A percentile compares a stretch with the other conserved stretches of the same genome.
These are phyloP conservation scores for Brettanomyces naardenensis DNA, from an alignment of 805 yeast genomes.

Conservation along the genomic window DNA sequence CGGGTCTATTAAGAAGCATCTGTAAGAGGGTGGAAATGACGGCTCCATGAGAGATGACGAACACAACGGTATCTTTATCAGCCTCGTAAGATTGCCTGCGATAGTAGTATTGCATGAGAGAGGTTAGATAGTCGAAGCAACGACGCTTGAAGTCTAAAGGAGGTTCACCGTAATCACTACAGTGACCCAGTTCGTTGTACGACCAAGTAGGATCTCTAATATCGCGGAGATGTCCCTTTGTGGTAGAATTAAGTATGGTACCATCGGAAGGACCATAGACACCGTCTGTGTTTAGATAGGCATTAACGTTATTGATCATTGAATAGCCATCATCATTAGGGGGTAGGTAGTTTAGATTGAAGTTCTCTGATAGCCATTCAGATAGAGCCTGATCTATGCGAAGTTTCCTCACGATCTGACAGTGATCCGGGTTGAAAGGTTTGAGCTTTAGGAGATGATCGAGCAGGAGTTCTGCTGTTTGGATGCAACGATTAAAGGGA, in stretches of 20 bases:
- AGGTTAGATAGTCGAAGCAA: slow-evolving; percentile 27
- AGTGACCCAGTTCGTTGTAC: slow-evolving; percentile 30
- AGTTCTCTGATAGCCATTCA: slow-evolving; percentile 36
- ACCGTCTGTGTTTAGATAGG: slow-evolving; percentile 24
- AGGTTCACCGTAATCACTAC: slow-evolving; percentile 37
- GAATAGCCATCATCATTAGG: slow-evolving; percentile 39
- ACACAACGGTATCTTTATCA: slow-evolving; percentile 25
- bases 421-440: slow-evolving; percentile 2
- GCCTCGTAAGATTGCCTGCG: slow-evolving; percentile 17
- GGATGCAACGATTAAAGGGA: slow-evolving; percentile 37
- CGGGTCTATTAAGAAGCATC: slow-evolving; percentile 27
- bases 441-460: slow-evolving; percentile 11
- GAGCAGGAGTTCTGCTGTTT: slow-evolving; percentile 28
- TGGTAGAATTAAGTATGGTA: slow-evolving; percentile 9
- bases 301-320: slow-evolving; percentile 30
- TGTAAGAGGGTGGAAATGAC: slow-evolving; percentile 33
- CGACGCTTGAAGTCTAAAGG: slow-evolving; percentile 28
- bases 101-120: slow-evolving; percentile 26
- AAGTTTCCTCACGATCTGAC: slow-evolving; percentile 15
- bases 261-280: slow-evolving; percentile 9
- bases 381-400: slow-evolving; percentile 33
- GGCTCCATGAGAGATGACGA: slow-evolving; percentile 36
- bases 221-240: slow-evolving; percentile 12
- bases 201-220: slow-evolving; percentile 25
- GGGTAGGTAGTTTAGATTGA: slow-evolving; percentile 31